phyloP scores from a whole-genome alignment of 176 grass and related monocot genomes.

The Guadua angustifolia region DNA sequence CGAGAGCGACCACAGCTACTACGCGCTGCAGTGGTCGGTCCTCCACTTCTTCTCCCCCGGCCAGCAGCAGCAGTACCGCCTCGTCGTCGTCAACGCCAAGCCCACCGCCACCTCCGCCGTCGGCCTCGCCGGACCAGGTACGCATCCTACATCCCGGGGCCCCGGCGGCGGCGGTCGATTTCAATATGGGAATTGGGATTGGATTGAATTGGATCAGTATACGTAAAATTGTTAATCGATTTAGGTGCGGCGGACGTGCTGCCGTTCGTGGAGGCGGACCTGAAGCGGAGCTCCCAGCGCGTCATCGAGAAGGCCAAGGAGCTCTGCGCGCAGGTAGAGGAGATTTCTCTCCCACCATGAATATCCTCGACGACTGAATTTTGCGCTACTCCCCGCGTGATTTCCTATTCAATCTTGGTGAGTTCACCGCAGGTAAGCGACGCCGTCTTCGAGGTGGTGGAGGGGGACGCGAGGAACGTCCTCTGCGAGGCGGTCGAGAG shows the following conservation, averaged over 20 bases:
- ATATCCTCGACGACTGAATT: neutral
- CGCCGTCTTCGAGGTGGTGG: conserved; percentile 57
- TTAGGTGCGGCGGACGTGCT: conserved; percentile 69
- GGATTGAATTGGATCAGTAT: neutral
- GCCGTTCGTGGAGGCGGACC: conserved; percentile 70
- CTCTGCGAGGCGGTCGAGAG: conserved; percentile 85
- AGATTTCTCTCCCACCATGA: neutral
- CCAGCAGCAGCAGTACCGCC: conserved; percentile 54
- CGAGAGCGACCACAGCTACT: conserved; percentile 90
- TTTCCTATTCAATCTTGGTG: neutral
- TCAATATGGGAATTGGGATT: neutral
- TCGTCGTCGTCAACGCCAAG: conserved; percentile 77
- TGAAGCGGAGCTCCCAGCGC: conserved; percentile 47
- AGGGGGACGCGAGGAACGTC: conserved; percentile 76
- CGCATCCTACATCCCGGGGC: too few species aligned
- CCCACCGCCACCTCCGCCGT: conserved; percentile 61
- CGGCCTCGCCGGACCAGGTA: conserved; percentile 71
- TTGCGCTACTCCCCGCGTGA: neutral
- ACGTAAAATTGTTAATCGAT: neutral
- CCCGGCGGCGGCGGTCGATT: too few species aligned
- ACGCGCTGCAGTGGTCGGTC: conserved; percentile 90
- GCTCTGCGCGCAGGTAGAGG: conserved; percentile 54
- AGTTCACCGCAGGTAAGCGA: conserved; percentile 53
- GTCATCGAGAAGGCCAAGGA: conserved; percentile 69
- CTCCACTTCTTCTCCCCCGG: conserved; percentile 74